Base-by-base conservation (phyloP, 2,329 filamentous ascomycete genomes). In the Penicillium sp. region DNA sequence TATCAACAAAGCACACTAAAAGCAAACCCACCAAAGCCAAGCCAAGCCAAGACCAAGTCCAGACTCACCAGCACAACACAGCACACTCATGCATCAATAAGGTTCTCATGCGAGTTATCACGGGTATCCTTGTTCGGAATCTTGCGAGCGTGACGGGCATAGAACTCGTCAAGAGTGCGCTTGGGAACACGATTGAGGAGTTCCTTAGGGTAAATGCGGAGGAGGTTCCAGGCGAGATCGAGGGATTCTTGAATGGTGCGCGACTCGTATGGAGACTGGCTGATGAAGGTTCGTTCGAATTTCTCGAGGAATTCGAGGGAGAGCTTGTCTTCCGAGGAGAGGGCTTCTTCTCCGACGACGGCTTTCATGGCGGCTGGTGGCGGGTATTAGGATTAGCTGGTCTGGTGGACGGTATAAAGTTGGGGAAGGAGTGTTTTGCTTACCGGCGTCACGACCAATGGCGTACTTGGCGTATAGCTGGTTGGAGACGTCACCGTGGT, bases 391-490 rank as follows among this genome's bases (percentile, higher is more conserved):
- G 4, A 37, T 53, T 46, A 55, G 45, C 22, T 25, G 22, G 22
- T 25, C 4, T 7, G 22, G 22, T 25, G 22, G 4, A n/a, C n/a
- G n/a, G n/a, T n/a, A n/a, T n/a, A 25, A 25, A 8, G 22, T 25
- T 4, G 22, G 22, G 22, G 22, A 8, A 25, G 22, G 22, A 7
- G 22, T 6, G 3, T 25, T 8, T 16, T 29, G 65, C 72, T 63
- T 59, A 75, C 72, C 75, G 16, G 93, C 93, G 67, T 99, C 93
- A 80, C 92, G 91, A 69, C 93, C 93, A 69, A 99, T 97, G 72
- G 93, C 93, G 72, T 99, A 99, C 77, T 99, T 99, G 75, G 93
- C 93, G 72, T 99, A 99, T 58, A 99, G 82, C 80, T 99, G 93
- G 80, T 99, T 99, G 61, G 93, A 99, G 42, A 99, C 93, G 75